These are phyloP conservation scores for Boletus holoroseus DNA, from an alignment of 1,284 basidiomycete genomes.

Conservation along the genomic window DNA sequence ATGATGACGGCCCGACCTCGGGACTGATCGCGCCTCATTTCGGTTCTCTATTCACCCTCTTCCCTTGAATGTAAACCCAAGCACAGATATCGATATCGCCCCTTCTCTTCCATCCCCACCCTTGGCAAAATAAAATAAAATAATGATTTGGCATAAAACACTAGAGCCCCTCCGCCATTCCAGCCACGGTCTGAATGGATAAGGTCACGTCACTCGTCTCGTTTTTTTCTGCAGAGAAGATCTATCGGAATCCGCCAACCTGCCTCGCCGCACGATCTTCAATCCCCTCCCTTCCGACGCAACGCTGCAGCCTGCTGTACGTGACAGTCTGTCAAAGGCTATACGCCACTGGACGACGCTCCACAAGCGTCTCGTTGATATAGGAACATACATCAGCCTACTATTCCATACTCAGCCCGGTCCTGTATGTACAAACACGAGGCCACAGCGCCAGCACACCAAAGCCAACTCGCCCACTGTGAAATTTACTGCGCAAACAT, in stretches of 20 bases:
- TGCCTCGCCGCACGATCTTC: conserved; percentile 3
- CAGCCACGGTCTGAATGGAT: not conserved
- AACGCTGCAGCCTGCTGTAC: conserved; percentile 25
- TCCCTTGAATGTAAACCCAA: not conserved
- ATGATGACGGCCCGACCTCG: not conserved
- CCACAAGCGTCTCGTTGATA: conserved; percentile 15
- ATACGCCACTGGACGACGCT: conserved; percentile 21
- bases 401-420: conserved; percentile 6
- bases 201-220: conserved; percentile 7
- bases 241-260: conserved; percentile 5
- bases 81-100: too few species aligned
- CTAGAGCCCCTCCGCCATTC: not conserved
- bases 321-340: conserved; percentile 24
- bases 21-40: not conserved
- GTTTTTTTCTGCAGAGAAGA: conserved; percentile 13
- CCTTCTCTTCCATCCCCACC: not conserved
- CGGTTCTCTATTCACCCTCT: not conserved
- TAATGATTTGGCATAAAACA: not conserved
- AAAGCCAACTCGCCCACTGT: conserved; percentile 4
- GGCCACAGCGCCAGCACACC: conserved; percentile 4
- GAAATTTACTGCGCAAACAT: not conserved
- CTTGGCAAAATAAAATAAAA: not conserved
- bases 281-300: not conserved
- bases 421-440: conserved; percentile 11
- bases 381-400: conserved; percentile 9